Conservation (phyloP, 78 protist species). For the Trichosphaerium sp. region DNA sequence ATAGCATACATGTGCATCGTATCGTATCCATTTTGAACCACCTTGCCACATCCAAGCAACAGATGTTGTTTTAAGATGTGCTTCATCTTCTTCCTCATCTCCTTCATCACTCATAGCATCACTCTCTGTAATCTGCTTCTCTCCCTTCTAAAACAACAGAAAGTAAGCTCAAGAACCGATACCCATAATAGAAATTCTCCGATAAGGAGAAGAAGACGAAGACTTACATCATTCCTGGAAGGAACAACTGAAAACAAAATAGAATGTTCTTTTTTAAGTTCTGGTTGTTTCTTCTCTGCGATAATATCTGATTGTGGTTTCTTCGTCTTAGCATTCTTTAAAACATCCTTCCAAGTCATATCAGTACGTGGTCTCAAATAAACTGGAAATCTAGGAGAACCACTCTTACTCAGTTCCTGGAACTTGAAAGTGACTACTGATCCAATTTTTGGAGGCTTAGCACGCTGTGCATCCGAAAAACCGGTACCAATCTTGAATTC, state of each 20-base stretch:
- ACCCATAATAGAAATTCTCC: too few relatives aligned
- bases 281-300: not conserved
- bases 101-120: too few relatives aligned
- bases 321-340: not conserved
- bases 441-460: conserved; percentile 6
- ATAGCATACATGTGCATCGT: too few relatives aligned
- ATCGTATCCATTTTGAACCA: too few relatives aligned
- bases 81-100: too few relatives aligned
- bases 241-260: not conserved
- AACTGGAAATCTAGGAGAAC: conserved; percentile 19
- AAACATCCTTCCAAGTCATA: not conserved
- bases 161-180: too few relatives aligned
- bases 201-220: too few relatives aligned
- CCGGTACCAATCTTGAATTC: conserved; percentile 15
- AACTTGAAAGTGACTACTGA: conserved; percentile 4
- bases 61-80: too few relatives aligned
- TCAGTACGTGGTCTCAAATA: conserved; percentile 3
- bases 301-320: not conserved
- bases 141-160: too few relatives aligned
- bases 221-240: not conserved
- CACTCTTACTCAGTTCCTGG: conserved; percentile 3
- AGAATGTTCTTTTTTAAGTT: not conserved
- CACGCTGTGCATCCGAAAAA: conserved; percentile 4
- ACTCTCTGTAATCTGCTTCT: too few relatives aligned
- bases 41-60: too few relatives aligned